Base-by-base conservation (phyloP, 805 yeast genomes). In the Lipomyces yamadae region DNA sequence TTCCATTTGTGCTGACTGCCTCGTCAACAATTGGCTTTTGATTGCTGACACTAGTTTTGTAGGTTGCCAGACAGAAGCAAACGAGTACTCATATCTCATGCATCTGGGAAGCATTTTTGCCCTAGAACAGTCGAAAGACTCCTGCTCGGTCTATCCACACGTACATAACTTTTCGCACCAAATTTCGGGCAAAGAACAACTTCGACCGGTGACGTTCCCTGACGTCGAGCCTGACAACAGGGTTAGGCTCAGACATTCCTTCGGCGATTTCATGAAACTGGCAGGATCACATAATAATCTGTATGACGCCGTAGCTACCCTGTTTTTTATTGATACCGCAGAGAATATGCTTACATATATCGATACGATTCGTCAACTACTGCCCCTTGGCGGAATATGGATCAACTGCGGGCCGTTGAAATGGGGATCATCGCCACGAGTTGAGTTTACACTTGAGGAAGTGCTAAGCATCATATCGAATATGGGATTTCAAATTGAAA, bases 301-400 rank as follows among this genome's bases (percentile, higher is more conserved):
- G 54, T 80, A 81, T 65, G 83, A 84, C 59, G 81, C 80, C 5
- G 63, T 78, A 8, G 78, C 76, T 15, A 77, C 83, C 0, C 89
- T 88, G 3, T 94, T 89, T 74, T 93, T 94, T 78, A 81, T 94
- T 34, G 98, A 94, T 77, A 94, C 98, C 0, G 98, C 98, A 0
- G 96, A 91, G 73, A 91, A 93, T 74, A 75, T 91, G 59, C 81
- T 94, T 69, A 88, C 86, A 53, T 93, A 93, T 76, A 77, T 94
- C 63, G 89, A 88, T 62, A 78, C 88, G 0, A 86, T 94, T 48
- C 83, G 84, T 64, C 72, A 76, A 10, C 72, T 88, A 45, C 77
- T 81, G 10, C 79, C 79, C 15, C 82, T 82, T 2, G 80, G 80
- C 34, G 88, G 91, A 0, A 81, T 83, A 54, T 94, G 98, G 98